Conservation (phyloP, 495 filamentous ascomycete genomes). For the Sordaria brevicollis region DNA sequence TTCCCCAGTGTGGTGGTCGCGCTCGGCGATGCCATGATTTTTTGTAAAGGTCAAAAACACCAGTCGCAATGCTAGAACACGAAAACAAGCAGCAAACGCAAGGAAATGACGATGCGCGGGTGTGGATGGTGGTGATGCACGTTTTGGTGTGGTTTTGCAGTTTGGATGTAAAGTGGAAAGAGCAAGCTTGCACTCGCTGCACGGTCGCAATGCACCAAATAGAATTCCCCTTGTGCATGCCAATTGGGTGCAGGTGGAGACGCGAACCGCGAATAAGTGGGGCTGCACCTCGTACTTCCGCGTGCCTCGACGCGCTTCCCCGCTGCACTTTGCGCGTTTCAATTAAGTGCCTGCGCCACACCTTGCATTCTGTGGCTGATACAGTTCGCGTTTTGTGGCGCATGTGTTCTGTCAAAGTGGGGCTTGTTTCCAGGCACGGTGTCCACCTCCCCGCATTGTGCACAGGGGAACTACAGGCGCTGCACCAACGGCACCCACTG, state of each 20-base stretch:
- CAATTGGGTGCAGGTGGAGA: constrained; percentile 5
- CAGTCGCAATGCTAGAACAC: constrained; percentile 7
- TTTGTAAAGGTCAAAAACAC: constrained; percentile 8
- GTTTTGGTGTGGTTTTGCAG: background rate
- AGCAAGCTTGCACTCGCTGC: background rate
- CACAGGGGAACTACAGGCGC: background rate
- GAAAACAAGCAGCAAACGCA: background rate
- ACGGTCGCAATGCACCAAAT: background rate
- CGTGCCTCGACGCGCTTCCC: background rate
- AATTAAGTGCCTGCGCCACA: constrained; percentile 11
- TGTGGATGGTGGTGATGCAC: constrained; percentile 3
- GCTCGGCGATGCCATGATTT: constrained; percentile 32
- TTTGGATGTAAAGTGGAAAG: constrained; percentile 3
- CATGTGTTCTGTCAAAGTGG: background rate
- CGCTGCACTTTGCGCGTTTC: constrained; percentile 10
- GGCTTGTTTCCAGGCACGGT: background rate
- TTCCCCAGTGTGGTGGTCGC: constrained; percentile 60
- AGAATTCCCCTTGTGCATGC: constrained; percentile 7
- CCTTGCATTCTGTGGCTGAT: background rate
- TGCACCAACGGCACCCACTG: background rate
- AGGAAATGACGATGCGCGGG: constrained; percentile 21
- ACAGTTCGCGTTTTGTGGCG: background rate
- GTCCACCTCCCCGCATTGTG: background rate
- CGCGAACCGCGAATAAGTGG: constrained; percentile 18
- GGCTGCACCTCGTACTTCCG: constrained; percentile 1